Percentiles rank a stretch among this genome's conserved stretches.
Evolutionary conservation across 768 basidiomycete genomes (phyloP).

Genomic region (Thelephora ganbajun): DNA sequence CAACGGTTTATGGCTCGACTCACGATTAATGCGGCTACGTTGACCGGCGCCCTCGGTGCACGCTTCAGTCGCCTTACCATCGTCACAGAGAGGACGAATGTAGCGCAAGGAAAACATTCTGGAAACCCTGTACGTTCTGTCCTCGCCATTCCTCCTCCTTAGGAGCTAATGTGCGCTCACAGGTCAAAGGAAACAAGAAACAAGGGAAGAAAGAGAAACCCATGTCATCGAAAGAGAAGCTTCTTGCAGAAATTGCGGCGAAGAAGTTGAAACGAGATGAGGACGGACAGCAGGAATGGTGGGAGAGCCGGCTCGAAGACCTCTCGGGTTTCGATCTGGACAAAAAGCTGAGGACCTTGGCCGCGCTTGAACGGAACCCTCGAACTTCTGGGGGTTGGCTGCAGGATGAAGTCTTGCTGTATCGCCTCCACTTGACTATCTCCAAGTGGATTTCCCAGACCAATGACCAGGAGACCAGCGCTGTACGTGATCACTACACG

Average conservation of each 20-base stretch:
- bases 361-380: constrained; percentile 30
- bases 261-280: constrained; percentile 30
- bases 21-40: constrained; percentile 43
- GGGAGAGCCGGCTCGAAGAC: constrained; percentile 31
- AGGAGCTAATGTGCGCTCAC: not conserved
- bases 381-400: constrained; percentile 28
- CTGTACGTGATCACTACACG: constrained; percentile 30
- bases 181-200: constrained; percentile 1
- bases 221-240: constrained; percentile 23
- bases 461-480: constrained; percentile 17
- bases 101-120: not conserved
- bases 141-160: not conserved
- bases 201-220: constrained; percentile 17
- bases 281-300: constrained; percentile 33
- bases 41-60: constrained; percentile 49
- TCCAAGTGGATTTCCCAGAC: constrained; percentile 36
- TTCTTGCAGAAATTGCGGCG: constrained; percentile 29
- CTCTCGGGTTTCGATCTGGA: constrained; percentile 20
- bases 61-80: constrained; percentile 42
- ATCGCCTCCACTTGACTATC: constrained; percentile 36
- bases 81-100: constrained; percentile 16
- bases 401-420: constrained; percentile 37
- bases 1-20: constrained; percentile 46
- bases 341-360: constrained; percentile 21
- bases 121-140: not conserved